Conservation (phyloP, 1,284 basidiomycete genomes). For the Fistulina hepatica region DNA sequence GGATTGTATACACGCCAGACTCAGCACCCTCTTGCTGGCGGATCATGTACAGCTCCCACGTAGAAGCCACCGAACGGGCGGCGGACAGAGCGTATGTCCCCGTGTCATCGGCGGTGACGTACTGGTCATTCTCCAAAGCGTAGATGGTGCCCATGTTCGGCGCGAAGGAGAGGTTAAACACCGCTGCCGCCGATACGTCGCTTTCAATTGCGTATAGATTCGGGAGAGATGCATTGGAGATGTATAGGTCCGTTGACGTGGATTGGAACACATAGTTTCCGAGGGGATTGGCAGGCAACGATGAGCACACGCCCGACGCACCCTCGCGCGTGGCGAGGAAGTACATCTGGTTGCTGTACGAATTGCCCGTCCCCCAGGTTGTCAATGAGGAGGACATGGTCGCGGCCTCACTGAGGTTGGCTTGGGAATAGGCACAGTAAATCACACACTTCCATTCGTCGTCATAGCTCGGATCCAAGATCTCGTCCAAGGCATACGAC, state of each 20-base stretch:
- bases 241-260: conserved; percentile 17
- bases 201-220: conserved; percentile 20
- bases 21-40: conserved; percentile 21
- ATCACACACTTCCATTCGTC: conserved; percentile 27
- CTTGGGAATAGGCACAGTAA: conserved; percentile 23
- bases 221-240: conserved; percentile 15
- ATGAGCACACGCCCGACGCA: conserved; percentile 19
- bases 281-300: conserved; percentile 17
- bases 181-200: conserved; percentile 15
- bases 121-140: conserved; percentile 18
- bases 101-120: conserved; percentile 24
- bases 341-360: conserved; percentile 23
- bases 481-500: conserved; percentile 20
- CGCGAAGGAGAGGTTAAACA: conserved; percentile 20
- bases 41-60: conserved; percentile 24
- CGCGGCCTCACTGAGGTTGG: conserved; percentile 19
- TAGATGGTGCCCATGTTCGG: conserved; percentile 24
- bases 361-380: conserved; percentile 25
- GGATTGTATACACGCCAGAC: conserved; percentile 19
- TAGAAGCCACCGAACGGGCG: conserved; percentile 18
- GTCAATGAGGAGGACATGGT: conserved; percentile 21
- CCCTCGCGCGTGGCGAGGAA: conserved; percentile 24
- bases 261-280: conserved; percentile 22
- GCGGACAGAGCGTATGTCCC: conserved; percentile 20
- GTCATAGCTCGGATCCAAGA: conserved; percentile 20